Evolutionary conservation across 1,284 basidiomycete genomes (phyloP), one percentile per base, ranked within the genome.

Genomic region (Microbotryomycetes sp.): DNA sequence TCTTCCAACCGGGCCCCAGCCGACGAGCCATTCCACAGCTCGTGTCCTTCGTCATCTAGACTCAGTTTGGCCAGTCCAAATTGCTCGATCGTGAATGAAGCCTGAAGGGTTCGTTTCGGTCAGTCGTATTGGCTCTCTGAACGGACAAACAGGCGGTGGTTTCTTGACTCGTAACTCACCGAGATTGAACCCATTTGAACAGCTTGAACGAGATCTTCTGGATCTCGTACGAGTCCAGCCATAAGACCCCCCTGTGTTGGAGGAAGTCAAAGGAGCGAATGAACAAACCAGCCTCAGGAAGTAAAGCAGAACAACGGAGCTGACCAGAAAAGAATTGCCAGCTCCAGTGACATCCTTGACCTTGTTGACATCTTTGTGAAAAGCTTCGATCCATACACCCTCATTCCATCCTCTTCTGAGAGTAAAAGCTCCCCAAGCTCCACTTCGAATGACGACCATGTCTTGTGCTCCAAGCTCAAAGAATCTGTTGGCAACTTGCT

Each of bases 271-370:
- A 59, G 16, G 25, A 50, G 47, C 49, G 53, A 45, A 30, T 14
- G 22, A 25, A 23, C 3, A 50, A 15, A 32, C 54, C 2, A 16
- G 46, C 23, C 26, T 49, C 46, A 28, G 1, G 36, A 42, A 36
- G 31, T 7, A 30, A 31, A 4, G 7, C 25, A n/a, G 53, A 42
- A 26, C 26, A 32, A 54, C 32, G 53, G 4, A 78, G 0, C 89
- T 88, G 12, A 91, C 92, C 32, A 93, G 77, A 74, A 92, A 94
- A 55, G 84, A 83, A 76, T 94, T 94, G 12, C 91, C 91, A 5
- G 89, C 90, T 49, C 89, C 88, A 55, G 92, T 94, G 14, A 91
- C 87, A 75, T 94, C 91, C 1, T 87, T 81, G 12, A 94, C 80
- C 59, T 80, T 82, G 23, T 77, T 74, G 29, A 75, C 68, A 63